Conservation (phyloP, 2,329 filamentous ascomycete genomes). For the Neofusicoccum cordaticola region DNA sequence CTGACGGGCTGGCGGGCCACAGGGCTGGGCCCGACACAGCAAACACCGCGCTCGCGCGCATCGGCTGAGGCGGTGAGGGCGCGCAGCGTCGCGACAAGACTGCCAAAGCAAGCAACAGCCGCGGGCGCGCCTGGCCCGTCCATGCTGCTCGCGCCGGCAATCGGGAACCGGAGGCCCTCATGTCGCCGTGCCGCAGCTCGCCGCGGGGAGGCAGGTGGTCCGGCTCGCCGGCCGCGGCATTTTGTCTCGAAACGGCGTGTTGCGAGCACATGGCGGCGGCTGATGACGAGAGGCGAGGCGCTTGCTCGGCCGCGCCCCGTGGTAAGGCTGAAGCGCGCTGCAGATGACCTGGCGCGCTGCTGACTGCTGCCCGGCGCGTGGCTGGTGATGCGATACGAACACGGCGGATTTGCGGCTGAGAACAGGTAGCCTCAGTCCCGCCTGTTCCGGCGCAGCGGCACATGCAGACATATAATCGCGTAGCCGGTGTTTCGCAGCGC, state of each 20-base stretch:
- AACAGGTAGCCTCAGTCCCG: slow-evolving; percentile 7
- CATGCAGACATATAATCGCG: not conserved
- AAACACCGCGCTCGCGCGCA: too few species aligned
- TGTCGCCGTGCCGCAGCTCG: not conserved
- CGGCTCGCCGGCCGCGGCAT: not conserved
- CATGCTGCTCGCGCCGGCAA: not conserved
- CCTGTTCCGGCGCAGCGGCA: not conserved
- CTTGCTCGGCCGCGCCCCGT: not conserved
- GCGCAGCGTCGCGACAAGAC: not conserved
- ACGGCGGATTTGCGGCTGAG: not conserved
- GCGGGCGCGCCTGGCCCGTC: not conserved
- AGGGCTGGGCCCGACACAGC: not conserved
- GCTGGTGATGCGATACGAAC: slow-evolving; percentile 1
- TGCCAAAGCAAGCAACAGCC: not conserved
- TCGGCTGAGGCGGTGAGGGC: not conserved
- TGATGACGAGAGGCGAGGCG: not conserved
- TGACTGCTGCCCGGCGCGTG: not conserved
- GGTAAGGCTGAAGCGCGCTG: slow-evolving; percentile 4
- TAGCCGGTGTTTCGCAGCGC: too few species aligned
- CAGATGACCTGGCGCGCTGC: not conserved
- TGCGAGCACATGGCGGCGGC: slow-evolving; percentile 3
- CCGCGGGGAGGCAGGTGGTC: not conserved
- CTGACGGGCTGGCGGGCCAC: not conserved
- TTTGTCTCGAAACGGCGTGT: not conserved
- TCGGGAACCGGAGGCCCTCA: not conserved